Percentiles rank a stretch among this genome's conserved stretches.
Evolutionary conservation across 1,284 basidiomycete species (phyloP).

Genomic region (Pterulicium gracile): DNA sequence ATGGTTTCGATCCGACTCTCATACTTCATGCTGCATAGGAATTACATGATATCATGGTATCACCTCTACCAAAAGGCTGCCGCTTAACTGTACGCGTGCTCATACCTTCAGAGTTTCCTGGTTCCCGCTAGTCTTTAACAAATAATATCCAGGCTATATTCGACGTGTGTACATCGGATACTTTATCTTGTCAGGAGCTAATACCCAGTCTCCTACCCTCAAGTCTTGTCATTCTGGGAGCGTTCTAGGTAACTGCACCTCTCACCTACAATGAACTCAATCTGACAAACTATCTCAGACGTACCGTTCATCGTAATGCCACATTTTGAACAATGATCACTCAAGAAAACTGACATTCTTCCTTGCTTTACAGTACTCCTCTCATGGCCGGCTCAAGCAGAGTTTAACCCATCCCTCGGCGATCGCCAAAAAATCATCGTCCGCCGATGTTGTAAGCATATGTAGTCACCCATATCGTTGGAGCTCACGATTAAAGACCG

Average conservation of each 20-base stretch:
- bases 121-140: constrained; percentile 1
- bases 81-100: constrained; percentile 50
- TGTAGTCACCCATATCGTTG: no score
- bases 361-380: constrained; percentile 42
- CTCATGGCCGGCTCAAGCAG: constrained; percentile 45
- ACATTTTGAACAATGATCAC: no score
- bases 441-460: constrained; percentile 43
- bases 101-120: not conserved
- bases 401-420: constrained; percentile 29
- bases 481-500: not conserved
- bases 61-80: constrained; percentile 48
- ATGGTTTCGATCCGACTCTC: not conserved
- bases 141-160: constrained; percentile 49
- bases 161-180: constrained; percentile 37
- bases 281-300: no score
- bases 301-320: no score
- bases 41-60: constrained; percentile 52
- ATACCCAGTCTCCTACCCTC: not conserved
- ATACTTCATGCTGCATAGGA: constrained; percentile 25
- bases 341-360: no score
- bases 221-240: constrained; percentile 59
- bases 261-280: no score
- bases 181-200: constrained; percentile 16
- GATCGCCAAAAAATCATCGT: constrained; percentile 22
- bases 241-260: constrained; percentile 44